A percentile compares a stretch with the other conserved stretches of the same genome.
Evolutionary conservation across 805 yeast species (phyloP).

Genomic region (Pichia exigua): DNA sequence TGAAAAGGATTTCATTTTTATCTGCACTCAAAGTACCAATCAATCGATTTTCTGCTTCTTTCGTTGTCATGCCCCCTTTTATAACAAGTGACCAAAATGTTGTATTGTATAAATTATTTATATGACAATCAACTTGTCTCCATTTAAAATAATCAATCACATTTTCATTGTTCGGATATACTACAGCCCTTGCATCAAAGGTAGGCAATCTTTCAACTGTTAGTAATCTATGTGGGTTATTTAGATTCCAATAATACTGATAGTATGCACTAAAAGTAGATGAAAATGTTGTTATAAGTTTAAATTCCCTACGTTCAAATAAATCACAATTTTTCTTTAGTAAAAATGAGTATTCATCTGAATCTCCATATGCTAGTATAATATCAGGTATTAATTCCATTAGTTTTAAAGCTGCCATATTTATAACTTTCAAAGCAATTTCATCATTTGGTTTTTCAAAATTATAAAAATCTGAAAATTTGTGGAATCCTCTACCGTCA

Average conservation of each 20-base stretch:
- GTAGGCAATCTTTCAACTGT: conserved; percentile 55
- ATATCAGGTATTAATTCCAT: conserved; percentile 64
- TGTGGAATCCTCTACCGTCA: conserved; percentile 93
- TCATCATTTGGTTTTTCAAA: conserved; percentile 86
- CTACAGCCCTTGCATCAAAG: conserved; percentile 86
- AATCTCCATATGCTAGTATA: conserved; percentile 82
- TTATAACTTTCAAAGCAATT: conserved; percentile 73
- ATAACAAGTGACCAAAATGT: conserved; percentile 81
- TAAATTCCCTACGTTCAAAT: conserved; percentile 78
- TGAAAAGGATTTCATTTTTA: conserved; percentile 80
- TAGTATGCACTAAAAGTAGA: conserved; percentile 77
- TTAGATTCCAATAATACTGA: conserved; percentile 54
- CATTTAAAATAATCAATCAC: conserved; percentile 82
- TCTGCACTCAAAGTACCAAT: conserved; percentile 76
- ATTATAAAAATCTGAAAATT: conserved; percentile 61
- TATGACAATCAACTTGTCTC: conserved; percentile 96
- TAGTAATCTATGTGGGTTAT: conserved; percentile 42
- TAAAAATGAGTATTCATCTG: conserved; percentile 89
- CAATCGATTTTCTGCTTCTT: conserved; percentile 72
- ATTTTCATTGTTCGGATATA: conserved; percentile 57
- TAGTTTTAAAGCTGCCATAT: conserved; percentile 63
- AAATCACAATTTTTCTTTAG: conserved; percentile 54
- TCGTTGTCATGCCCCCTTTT: conserved; percentile 60
- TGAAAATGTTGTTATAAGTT: conserved; percentile 73
- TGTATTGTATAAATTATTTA: conserved; percentile 89